Conservation (phyloP, 2,329 filamentous ascomycete genomes). For the Talaromyces atroroseus region DNA sequence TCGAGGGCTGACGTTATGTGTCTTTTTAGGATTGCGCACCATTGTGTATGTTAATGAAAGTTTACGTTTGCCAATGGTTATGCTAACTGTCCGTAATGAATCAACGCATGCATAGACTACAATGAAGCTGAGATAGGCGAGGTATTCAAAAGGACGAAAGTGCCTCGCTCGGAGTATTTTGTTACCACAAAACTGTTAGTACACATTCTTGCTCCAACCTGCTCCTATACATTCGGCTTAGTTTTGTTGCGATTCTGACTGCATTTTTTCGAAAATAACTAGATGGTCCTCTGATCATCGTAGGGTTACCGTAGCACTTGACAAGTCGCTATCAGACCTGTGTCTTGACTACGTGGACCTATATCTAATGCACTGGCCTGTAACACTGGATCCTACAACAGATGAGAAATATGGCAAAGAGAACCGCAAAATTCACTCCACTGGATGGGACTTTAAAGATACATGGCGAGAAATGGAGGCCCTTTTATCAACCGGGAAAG, state of each 20-base stretch:
- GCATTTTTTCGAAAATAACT: slow-evolving; percentile 12
- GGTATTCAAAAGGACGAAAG: slow-evolving; percentile 44
- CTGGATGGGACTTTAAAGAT: slow-evolving; percentile 4
- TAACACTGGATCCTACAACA: slow-evolving; percentile 28
- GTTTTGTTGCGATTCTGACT: too few relatives aligned
- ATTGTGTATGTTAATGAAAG: neutral
- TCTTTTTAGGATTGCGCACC: slow-evolving; percentile 7
- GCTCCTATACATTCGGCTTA: too few relatives aligned
- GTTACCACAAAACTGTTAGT: slow-evolving; percentile 49
- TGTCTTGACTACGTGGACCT: slow-evolving; percentile 15
- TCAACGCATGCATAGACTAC: neutral
- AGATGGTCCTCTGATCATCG: slow-evolving; percentile 27
- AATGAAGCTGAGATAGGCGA: slow-evolving; percentile 43
- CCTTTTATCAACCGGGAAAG: slow-evolving; percentile 15
- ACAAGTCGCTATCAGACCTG: slow-evolving; percentile 21
- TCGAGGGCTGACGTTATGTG: neutral
- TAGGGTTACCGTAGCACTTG: slow-evolving; percentile 19
- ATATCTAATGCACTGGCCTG: slow-evolving; percentile 16
- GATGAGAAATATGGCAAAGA: slow-evolving; percentile 44
- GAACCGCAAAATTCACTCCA: slow-evolving; percentile 39
- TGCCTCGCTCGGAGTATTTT: slow-evolving; percentile 45
- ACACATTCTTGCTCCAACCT: too few relatives aligned
- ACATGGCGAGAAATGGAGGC: slow-evolving; percentile 12
- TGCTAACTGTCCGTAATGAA: neutral
- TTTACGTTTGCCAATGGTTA: neutral